phyloP scores from a whole-genome alignment of 208 protist species.

The Wallacemonas sp. region DNA sequence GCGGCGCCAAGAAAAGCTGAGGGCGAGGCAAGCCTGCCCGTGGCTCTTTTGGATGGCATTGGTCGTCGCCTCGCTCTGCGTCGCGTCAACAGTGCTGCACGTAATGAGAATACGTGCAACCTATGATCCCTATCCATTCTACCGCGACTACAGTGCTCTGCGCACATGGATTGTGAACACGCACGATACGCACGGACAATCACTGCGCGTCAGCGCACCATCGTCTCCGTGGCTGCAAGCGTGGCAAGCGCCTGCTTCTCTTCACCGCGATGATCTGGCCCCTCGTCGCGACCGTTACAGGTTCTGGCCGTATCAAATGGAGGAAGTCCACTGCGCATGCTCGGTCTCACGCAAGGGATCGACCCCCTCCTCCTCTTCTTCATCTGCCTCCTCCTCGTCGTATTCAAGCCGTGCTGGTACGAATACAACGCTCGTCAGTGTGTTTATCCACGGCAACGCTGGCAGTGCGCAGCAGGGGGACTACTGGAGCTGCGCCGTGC shows the following conservation, averaged over 20 bases:
- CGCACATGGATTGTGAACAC: not conserved
- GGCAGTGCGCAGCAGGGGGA: constrained; percentile 33
- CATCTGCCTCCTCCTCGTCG: no score
- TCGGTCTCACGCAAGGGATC: no score
- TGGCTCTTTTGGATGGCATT: not conserved
- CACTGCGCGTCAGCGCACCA: not conserved
- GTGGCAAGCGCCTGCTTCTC: no score
- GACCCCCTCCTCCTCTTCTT: no score
- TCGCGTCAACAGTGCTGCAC: not conserved
- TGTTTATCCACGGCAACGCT: constrained; percentile 60
- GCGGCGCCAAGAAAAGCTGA: no score
- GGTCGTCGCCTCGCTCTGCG: not conserved
- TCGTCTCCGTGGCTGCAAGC: not conserved
- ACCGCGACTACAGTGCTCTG: not conserved
- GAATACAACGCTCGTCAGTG: constrained; percentile 17
- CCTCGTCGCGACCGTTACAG: not conserved
- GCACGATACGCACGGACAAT: not conserved
- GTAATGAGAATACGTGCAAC: not conserved
- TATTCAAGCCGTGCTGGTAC: no score
- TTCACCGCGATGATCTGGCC: no score
- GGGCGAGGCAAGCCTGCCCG: no score
- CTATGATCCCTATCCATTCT: not conserved
- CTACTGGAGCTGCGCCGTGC: constrained; percentile 27
- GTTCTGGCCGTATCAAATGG: constrained; percentile 8
- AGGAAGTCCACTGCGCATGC: not conserved